phyloP scores from a whole-genome alignment of 1,139 yeast genomes.

The Yamadazyma sp. region DNA sequence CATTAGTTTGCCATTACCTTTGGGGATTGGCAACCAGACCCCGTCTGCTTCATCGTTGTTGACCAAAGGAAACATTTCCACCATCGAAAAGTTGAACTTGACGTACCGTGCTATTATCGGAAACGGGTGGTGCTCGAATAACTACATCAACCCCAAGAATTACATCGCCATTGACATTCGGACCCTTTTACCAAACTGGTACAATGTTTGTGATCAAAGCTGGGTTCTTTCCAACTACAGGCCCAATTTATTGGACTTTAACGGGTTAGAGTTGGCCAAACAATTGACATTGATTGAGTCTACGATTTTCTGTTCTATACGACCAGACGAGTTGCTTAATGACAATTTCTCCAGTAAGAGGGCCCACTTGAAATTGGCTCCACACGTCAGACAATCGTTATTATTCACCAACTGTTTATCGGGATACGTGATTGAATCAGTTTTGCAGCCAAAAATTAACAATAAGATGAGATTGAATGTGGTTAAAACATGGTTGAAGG shows the following conservation, averaged over 20 bases:
- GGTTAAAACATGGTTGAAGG: constrained; percentile 79
- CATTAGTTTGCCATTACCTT: constrained; percentile 43
- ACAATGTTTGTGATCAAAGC: constrained; percentile 39
- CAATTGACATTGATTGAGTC: constrained; percentile 83
- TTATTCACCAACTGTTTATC: constrained; percentile 77
- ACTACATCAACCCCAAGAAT: constrained; percentile 25
- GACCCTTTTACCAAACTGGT: constrained; percentile 38
- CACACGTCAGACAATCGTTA: constrained; percentile 70
- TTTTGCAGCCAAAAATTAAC: constrained; percentile 54
- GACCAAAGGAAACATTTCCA: constrained; percentile 35
- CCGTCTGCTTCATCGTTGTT: constrained; percentile 40
- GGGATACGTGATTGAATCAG: constrained; percentile 79
- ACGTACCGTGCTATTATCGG: constrained; percentile 53
- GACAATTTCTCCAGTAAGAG: constrained; percentile 70
- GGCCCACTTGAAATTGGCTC: constrained; percentile 61
- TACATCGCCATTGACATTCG: constrained; percentile 31
- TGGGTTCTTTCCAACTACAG: constrained; percentile 49
- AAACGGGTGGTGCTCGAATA: constrained; percentile 46
- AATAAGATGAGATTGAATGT: constrained; percentile 55
- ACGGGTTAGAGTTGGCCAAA: constrained; percentile 79
- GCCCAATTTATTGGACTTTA: constrained; percentile 64
- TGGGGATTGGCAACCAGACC: constrained; percentile 44
- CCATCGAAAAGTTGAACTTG: constrained; percentile 46
- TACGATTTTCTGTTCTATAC: constrained; percentile 62
- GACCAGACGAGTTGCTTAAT: constrained; percentile 71